Base-by-base conservation (phyloP, 1,284 basidiomycete species). In the Fomitopsis schrenkii region DNA sequence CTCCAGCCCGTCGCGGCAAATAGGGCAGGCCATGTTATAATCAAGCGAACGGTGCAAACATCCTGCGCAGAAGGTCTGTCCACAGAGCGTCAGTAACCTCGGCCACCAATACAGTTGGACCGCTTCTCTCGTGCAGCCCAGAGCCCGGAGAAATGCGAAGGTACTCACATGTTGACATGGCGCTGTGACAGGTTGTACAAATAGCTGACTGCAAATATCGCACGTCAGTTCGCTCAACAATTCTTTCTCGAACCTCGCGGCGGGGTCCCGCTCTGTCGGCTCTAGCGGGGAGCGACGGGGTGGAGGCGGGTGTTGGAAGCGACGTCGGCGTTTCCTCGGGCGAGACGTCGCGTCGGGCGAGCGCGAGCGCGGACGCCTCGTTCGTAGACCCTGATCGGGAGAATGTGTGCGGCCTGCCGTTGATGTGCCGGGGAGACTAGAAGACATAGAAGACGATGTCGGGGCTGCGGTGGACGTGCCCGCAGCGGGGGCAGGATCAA, bases 31-130 rank as follows among this genome's bases (percentile, higher is more conserved):
- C 52, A 80, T 75, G 64, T 83, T 89, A 75, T 98, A 94, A 73
- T 98, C 95, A 63, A 97, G 82, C 8, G 93, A 91, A 54, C 95
- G 88, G 60, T 93, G 88, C 30, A 98, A 83, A 76, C 95, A 98
- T 68, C 85, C 86, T 12, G 85, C 81, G 74, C 97, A 98, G 75
- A 96, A 98, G 0, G 95, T 96, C 91, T 95, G 71, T 3, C 22
- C 38, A 30, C 38, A 59, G 54, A 26, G 46, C 14, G 55, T 62
- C 26, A 62, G 57, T 50, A 42, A 33, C 17, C 30, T 19, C 36
- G 6, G 15, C 53, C 48, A 30, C 48, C 12, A 33, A 33, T 33
- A 33, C 30, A 33, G 28, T 8, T 14, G 26, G 45, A 15, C 19
- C 3, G 46, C 15, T 50, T n/a, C 19, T 17, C 26, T 33, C 14